Evolutionary conservation across 2,329 filamentous ascomycete species (phyloP).

Genomic region (Fusarium falciforme): DNA sequence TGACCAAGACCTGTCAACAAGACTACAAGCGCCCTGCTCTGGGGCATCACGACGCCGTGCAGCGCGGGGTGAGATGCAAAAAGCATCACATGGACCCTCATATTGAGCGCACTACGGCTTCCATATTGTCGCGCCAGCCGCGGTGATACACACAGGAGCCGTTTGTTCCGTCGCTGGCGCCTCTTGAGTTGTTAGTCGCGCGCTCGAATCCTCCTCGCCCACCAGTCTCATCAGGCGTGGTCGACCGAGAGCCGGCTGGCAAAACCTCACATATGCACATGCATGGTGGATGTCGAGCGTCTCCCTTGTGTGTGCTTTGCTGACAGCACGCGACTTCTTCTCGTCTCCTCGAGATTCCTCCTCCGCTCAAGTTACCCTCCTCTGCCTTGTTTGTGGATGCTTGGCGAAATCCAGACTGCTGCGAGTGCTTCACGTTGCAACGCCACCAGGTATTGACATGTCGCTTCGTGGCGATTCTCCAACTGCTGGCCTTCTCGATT

Average conservation of each 20-base stretch:
- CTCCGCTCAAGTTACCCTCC: constrained; percentile 7
- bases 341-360: neutral
- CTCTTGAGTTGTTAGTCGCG: constrained; percentile 3
- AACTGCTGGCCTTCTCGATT: neutral
- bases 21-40: constrained; percentile 1
- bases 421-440: constrained; percentile 5
- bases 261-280: constrained; percentile 20
- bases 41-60: constrained; percentile 15
- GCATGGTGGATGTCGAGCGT: constrained; percentile 23
- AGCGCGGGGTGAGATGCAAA: constrained; percentile 23
- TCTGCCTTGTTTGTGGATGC: neutral
- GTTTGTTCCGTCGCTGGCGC: neutral
- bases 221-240: constrained; percentile 1
- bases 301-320: constrained; percentile 5
- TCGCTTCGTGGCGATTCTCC: constrained; percentile 7
- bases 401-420: constrained; percentile 25
- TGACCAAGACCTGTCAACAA: constrained; percentile 9
- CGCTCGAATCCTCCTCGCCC: neutral
- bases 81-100: constrained; percentile 18
- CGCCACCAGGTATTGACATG: constrained; percentile 2
- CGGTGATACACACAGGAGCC: neutral
- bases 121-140: constrained; percentile 13
- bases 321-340: constrained; percentile 4
- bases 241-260: constrained; percentile 6
- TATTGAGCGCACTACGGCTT: neutral